Evolutionary conservation across 257 asterid genomes (phyloP), one percentile per base, ranked within the genome.

Genomic region (Nicotiana undulata): DNA sequence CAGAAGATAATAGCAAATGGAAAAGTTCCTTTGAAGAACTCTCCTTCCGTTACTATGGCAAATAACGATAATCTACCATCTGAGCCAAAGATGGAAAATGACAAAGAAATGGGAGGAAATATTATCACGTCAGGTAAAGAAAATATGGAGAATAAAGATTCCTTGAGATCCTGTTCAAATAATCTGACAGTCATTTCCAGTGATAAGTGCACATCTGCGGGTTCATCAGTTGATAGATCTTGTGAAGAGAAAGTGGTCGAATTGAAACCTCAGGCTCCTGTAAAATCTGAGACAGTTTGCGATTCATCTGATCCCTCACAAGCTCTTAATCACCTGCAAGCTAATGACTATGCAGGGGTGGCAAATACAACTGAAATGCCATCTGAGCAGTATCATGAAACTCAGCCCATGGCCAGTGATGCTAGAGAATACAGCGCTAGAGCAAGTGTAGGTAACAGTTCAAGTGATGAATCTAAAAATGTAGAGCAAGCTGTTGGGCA

Each of bases 1-100:
- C 87, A 75, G 77, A 90, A 89, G 83, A 80, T 77, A 63, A 77
- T 77, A 29, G 85, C 84, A 29, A 91, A 89, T 82, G 97, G 95
- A 86, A 86, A 83, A 75, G 52, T 82, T 83, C 60, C 87, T 49
- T 10, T 84, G 81, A 91, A 84, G 82, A 87, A 81, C 74, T 65
- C 70, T 81, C 82, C 89, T 75, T 80, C 84, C 66, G 90, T 79
- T 77, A 82, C 77, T 80, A 67, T 81, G 37, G 85, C 77, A 52
- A 86, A 81, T 86, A 81, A 83, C 60, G 20, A 58, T 72, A 72
- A 87, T 80, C 80, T 81, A 83, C 40, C 81, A 53, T 82, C 92
- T 82, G 89, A 76, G 31, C 68, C 86, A 63, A 85, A 82, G 82
- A 63, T 70, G 63, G 87, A 82, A 79, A 90, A 81, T 64, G 67